Evolutionary conservation across 108 stramenopile species (phyloP).

Genomic region (Cyclostephanos invisitatus): DNA sequence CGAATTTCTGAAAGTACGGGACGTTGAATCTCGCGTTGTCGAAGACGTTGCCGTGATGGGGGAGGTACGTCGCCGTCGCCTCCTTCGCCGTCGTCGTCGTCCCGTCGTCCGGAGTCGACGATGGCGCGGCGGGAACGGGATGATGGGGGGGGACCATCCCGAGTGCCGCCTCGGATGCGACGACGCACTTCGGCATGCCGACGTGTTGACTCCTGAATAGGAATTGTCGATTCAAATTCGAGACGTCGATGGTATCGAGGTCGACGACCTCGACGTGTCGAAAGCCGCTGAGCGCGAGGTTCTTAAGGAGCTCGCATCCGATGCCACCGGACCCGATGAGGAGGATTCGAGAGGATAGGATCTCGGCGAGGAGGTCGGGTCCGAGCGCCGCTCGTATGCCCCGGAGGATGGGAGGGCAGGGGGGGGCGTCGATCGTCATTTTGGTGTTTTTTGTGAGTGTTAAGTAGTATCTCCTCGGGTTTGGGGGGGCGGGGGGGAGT

Average conservation of each 20-base stretch:
- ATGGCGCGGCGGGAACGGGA: neutral
- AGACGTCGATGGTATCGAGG: conserved; percentile 98
- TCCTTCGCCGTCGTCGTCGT: conserved; percentile 21
- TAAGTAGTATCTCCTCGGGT: no score
- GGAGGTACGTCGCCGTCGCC: conserved; percentile 57
- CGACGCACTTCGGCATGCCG: conserved; percentile 82
- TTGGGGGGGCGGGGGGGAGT: neutral
- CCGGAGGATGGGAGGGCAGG: conserved; percentile 45
- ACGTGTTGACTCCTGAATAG: conserved; percentile 88
- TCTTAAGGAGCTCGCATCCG: conserved; percentile 97
- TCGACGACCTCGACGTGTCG: conserved; percentile 92
- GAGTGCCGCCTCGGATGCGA: conserved; percentile 73
- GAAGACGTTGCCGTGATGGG: conserved; percentile 95
- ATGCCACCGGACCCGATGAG: conserved; percentile 94
- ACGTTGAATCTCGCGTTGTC: conserved; percentile 89
- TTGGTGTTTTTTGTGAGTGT: neutral
- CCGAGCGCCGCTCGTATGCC: conserved; percentile 42
- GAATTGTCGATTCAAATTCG: conserved; percentile 98
- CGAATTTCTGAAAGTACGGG: conserved; percentile 86
- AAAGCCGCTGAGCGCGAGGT: conserved; percentile 94
- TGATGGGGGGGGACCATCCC: conserved; percentile 54
- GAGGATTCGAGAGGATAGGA: conserved; percentile 53
- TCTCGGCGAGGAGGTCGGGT: conserved; percentile 25
- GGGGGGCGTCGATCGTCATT: conserved; percentile 17
- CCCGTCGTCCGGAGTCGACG: neutral